These are phyloP conservation scores for Trifolium dubium DNA, from an alignment of 306 rosid species.

Conservation along the genomic window DNA sequence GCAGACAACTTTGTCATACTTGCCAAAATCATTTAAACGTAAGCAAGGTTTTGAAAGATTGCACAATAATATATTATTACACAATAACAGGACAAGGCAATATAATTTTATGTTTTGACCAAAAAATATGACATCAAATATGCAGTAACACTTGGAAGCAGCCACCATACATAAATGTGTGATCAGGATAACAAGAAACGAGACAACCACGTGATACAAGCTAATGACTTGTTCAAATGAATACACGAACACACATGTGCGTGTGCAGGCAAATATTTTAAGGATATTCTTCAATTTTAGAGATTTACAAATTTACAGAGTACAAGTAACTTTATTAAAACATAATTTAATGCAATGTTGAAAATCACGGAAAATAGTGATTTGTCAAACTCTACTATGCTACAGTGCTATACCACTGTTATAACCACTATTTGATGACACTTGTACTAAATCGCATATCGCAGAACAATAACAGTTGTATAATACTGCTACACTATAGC, in stretches of 20 bases:
- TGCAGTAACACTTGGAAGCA: conserved; percentile 34
- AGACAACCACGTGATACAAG: not conserved
- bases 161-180: conserved; percentile 11
- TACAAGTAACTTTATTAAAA: conserved; percentile 15
- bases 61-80: conserved; percentile 10
- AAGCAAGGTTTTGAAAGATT: conserved; percentile 15
- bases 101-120: conserved; percentile 18
- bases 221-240: conserved; percentile 19
- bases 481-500: not conserved
- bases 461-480: not conserved
- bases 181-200: conserved; percentile 24
- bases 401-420: not conserved
- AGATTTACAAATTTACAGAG: conserved; percentile 3
- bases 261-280: not conserved
- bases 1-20: conserved; percentile 13
- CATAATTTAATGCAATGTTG: not conserved
- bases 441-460: not conserved
- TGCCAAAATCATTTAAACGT: not conserved
- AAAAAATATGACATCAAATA: conserved; percentile 5
- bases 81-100: conserved; percentile 23
- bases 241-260: not conserved
- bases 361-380: not conserved
- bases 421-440: not conserved
- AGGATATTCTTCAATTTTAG: conserved; percentile 21
- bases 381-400: not conserved